Conservation (phyloP, 768 basidiomycete species). For the Gymnopilus dilepis region DNA sequence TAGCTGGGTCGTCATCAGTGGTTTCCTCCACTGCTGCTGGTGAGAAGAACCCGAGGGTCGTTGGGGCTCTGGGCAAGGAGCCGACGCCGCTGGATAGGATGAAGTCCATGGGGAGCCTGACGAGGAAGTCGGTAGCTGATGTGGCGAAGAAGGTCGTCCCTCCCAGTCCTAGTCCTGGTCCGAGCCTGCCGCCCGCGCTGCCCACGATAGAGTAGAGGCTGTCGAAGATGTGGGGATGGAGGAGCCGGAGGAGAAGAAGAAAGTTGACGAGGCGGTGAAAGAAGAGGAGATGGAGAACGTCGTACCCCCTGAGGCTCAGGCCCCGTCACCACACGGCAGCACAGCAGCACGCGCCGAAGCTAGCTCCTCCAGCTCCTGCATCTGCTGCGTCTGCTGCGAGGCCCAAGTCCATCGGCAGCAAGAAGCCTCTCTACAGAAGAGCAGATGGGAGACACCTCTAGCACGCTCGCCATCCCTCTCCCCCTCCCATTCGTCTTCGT, state of each 20-base stretch:
- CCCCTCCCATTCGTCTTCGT: slow-evolving; percentile 25
- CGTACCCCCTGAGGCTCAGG: neutral
- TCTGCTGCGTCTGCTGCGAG: neutral
- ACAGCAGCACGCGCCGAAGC: neutral
- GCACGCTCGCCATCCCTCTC: slow-evolving; percentile 30
- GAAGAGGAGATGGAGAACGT: slow-evolving; percentile 13
- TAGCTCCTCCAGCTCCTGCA: neutral
- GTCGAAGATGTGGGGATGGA: neutral
- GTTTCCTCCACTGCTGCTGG: neutral
- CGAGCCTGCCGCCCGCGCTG: slow-evolving; percentile 7
- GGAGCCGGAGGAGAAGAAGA: neutral
- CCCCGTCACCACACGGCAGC: too few relatives aligned
- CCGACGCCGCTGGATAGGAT: slow-evolving; percentile 5
- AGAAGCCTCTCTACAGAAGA: slow-evolving; percentile 20
- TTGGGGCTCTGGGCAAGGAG: slow-evolving; percentile 5
- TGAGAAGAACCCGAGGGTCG: slow-evolving; percentile 27
- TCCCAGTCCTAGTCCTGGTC: neutral
- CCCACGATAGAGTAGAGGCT: slow-evolving; percentile 11
- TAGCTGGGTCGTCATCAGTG: neutral
- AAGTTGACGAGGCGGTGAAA: neutral
- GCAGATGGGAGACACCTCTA: slow-evolving; percentile 25
- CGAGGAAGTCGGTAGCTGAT: neutral
- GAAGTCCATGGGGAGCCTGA: slow-evolving; percentile 20
- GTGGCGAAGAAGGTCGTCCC: neutral
- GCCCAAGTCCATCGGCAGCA: neutral